Conservation (phyloP, 129 eudicot species). For the Tagetes patula region DNA sequence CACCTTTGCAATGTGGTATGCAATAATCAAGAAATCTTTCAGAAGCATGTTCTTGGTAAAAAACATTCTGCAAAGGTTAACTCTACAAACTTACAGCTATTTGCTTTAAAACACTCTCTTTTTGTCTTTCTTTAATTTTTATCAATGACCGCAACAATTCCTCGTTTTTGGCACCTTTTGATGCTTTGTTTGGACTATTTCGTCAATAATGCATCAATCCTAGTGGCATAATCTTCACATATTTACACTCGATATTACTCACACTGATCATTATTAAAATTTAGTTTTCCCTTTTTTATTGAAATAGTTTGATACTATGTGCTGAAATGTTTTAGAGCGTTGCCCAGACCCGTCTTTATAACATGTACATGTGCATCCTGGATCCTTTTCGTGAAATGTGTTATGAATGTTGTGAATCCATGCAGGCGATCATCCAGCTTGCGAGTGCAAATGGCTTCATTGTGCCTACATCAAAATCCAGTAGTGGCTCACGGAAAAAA, state of each 20-base stretch:
- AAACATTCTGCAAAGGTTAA: conserved; percentile 46
- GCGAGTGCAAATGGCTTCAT: background rate
- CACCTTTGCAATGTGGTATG: conserved; percentile 44
- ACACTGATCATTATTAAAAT: no score
- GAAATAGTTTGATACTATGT: background rate
- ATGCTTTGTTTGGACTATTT: background rate
- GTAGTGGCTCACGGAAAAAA: conserved; percentile 19
- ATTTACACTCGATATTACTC: no score
- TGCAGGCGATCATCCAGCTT: conserved; percentile 21
- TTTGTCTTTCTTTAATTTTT: background rate
- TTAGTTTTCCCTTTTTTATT: background rate
- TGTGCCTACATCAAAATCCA: conserved; percentile 7
- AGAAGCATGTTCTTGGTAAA: conserved; percentile 41
- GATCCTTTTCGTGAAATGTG: background rate
- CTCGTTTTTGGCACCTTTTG: background rate
- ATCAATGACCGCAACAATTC: background rate
- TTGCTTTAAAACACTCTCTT: background rate
- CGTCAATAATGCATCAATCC: background rate
- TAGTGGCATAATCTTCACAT: no score
- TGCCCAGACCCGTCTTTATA: no score
- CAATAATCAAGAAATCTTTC: conserved; percentile 36
- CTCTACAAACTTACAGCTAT: background rate
- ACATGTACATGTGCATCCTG: background rate
- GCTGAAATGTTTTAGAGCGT: no score
- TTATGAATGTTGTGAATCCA: background rate